Conservation (phyloP, 164 flowering plant genomes). For the grape (Vitis vinifera) region ASM3070453v1 NC_081822.1:32828001-32828500, state of each 20-base stretch:
- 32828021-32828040: too few relatives aligned
- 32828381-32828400: conserved; percentile 16
- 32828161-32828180: not conserved
- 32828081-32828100: not conserved
- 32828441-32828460: not conserved
- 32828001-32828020: too few relatives aligned
- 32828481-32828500: not conserved
- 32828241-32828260: not conserved
- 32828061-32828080: not conserved
- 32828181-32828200: conserved; percentile 1
- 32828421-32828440: not conserved
- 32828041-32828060: too few relatives aligned
- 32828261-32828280: not conserved
- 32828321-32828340: not conserved
- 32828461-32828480: conserved; percentile 1
- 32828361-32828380: not conserved
- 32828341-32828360: conserved; percentile 1
- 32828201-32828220: conserved; percentile 12
- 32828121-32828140: not conserved
- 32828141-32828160: not conserved
- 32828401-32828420: conserved; percentile 10
- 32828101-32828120: not conserved
- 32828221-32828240: not conserved
- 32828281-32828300: conserved; percentile 1
- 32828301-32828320: conserved; percentile 15